A percentile compares a stretch with the other conserved stretches of the same genome.
Evolutionary conservation across 192 early-diverging fungal species (phyloP).

Genomic region (Dissophora globulifera): DNA sequence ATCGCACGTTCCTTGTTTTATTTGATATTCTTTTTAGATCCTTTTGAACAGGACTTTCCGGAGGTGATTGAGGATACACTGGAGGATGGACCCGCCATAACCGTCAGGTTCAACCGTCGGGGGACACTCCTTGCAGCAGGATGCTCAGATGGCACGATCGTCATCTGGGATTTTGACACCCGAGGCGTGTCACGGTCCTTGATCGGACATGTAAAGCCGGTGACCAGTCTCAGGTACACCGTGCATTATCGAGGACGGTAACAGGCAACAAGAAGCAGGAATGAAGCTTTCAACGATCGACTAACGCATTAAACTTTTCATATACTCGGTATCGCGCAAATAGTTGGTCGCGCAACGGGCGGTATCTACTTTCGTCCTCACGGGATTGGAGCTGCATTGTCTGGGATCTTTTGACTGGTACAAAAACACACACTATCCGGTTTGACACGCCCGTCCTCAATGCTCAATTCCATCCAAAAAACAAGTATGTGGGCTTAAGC

Average conservation of each 20-base stretch:
- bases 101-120: conserved; percentile 79
- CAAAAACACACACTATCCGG: conserved; percentile 63
- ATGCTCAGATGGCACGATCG: conserved; percentile 79
- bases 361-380: conserved; percentile 82
- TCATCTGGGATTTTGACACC: conserved; percentile 92
- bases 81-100: conserved; percentile 73
- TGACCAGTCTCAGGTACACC: conserved; percentile 85
- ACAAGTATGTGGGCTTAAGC: too few relatives aligned
- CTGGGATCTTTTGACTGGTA: conserved; percentile 82
- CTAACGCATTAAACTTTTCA: too few relatives aligned
- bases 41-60: conserved; percentile 85
- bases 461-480: conserved; percentile 83
- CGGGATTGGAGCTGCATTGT: conserved; percentile 85
- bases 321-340: too few relatives aligned
- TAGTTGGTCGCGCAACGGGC: conserved; percentile 86
- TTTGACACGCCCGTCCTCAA: conserved; percentile 77
- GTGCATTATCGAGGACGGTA: too few relatives aligned
- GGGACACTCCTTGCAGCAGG: conserved; percentile 88
- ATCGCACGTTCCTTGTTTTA: neutral
- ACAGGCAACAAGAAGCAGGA: too few relatives aligned
- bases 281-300: neutral
- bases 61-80: conserved; percentile 81
- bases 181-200: conserved; percentile 77
- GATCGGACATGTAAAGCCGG: conserved; percentile 76
- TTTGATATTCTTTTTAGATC: conserved; percentile 54